Evolutionary conservation across 345 rosid species (phyloP), one percentile per base, ranked within the genome.

Genomic region (Melaleuca quinquenervia): DNA sequence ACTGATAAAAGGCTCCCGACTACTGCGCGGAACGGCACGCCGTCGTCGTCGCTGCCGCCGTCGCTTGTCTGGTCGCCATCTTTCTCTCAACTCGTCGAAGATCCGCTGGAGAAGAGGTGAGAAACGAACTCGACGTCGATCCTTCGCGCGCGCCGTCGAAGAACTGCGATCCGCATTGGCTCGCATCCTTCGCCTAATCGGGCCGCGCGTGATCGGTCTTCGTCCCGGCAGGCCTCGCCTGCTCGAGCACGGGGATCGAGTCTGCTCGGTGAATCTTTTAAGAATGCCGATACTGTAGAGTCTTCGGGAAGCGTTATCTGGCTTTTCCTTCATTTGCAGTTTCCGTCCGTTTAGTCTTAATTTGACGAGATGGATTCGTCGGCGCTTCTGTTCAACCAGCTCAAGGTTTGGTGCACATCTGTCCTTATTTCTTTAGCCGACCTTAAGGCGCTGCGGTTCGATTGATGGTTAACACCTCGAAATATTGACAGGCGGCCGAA

Each of bases 401-500:
- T 95, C 80, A 94, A 93, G 98, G 98, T 94, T 86, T 82, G 82
- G 14, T 9, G 48, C 80, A 48, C 13, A 21, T 62, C 75, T 83
- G 32, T 50, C 13, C 9, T 86, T n/a, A 20, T 32, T 83, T 11
- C 52, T 21, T 85, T 26, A 75, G 3, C 60, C 26, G 29, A 54
- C 21, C 6, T 78, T 54, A 20, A 20, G 29, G 50, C 13, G 53
- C 52, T 1, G 53, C 84, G 86, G 50, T 53, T 80, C 6, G 87
- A 55, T 32, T 84, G 7, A 48, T 50, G 49, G 62, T 52, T 54
- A 11, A 64, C 80, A 36, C 50, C 22, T 7, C 27, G 58, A 52
- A 51, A 53, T 53, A 85, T 84, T 12, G 32, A n/a, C 93, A 97
- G 98, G 92, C 89, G 60, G 94, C 98, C 49, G 94, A 94, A 16